phyloP scores from a whole-genome alignment of 768 basidiomycete genomes.

The Neoboletus magnificus region DNA sequence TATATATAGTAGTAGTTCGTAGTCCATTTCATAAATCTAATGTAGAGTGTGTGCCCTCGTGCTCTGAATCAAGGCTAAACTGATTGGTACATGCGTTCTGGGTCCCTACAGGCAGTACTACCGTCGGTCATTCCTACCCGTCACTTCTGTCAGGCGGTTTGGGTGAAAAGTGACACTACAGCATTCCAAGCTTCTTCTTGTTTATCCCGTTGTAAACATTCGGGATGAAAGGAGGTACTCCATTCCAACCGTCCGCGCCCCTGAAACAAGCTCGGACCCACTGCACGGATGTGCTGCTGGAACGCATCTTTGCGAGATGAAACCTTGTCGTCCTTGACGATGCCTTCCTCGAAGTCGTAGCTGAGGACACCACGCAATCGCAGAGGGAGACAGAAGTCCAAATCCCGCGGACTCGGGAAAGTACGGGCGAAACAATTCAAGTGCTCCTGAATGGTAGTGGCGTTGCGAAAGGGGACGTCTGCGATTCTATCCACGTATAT shows the following conservation, averaged over 20 bases:
- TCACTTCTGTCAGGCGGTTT: not conserved
- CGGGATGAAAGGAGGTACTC: not conserved
- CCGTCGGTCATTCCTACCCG: not conserved
- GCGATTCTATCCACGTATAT: slow-evolving; percentile 19
- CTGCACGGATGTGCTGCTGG: not conserved
- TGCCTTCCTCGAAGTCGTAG: not conserved
- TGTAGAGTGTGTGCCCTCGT: too few species aligned
- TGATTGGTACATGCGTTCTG: too few species aligned
- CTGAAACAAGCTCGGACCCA: not conserved
- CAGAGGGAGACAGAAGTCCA: not conserved
- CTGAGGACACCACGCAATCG: slow-evolving; percentile 12
- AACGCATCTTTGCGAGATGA: not conserved
- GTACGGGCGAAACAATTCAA: slow-evolving; percentile 4
- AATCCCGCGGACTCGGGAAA: not conserved
- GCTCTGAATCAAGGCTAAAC: not conserved
- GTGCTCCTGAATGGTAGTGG: slow-evolving; percentile 9
- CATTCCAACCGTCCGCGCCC: not conserved
- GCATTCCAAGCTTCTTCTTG: slow-evolving; percentile 8
- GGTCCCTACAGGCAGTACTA: too few species aligned
- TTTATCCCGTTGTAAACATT: not conserved
- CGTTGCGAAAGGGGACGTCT: not conserved
- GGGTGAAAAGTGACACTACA: slow-evolving; percentile 5
- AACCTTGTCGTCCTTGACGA: fast-evolving
- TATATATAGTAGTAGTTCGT: too few species aligned
- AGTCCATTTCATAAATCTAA: too few species aligned